Base-by-base conservation (phyloP, 306 rosid genomes). In the Pueraria montana region DNA sequence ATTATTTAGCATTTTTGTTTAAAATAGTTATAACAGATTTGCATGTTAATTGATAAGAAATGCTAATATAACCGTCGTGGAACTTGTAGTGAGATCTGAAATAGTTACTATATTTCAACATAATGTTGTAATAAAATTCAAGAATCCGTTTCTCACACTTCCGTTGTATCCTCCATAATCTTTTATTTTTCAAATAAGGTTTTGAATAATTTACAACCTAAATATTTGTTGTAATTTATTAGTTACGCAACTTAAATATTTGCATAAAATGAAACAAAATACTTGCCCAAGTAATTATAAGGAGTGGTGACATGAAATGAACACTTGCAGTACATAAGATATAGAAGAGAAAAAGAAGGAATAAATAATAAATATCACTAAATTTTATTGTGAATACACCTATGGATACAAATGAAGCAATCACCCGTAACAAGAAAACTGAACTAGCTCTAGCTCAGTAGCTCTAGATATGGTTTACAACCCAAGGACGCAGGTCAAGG, bases 401-500 rank as follows among this genome's bases (percentile, higher is more conserved):
- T 90, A 85, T 76, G 81, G 58, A 70, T 88, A 93, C 89, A 92
- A 88, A 91, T 84, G 85, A 91, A 80, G 88, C 81, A 81, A 89
- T 85, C 89, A 83, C 92, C 85, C 87, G 55, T 59, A 40, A 74
- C 46, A 70, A 23, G 77, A 49, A 76, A 75, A 67, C 71, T 65
- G 88, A 80, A 84, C 77, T 86, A 88, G 80, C 93, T 85, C 77
- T 86, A 88, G 80, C 93, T 85, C 93, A 73, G 56, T 80, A 89
- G 90, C 91, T 88, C 90, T 89, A 88, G 87, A 90, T 77, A 83
- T 89, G 89, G 96, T 80, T 80, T 90, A 91, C 96, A 89, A 90
- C 81, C 85, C 92, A 87, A 89, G 76, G 56, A 64, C 62, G 78
- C 66, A 79, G 80, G 89, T 59, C 27, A 18, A 76, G 76, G 76